phyloP scores from a whole-genome alignment of 371 early-diverging fungal species.

The Mortierella sp. region DNA sequence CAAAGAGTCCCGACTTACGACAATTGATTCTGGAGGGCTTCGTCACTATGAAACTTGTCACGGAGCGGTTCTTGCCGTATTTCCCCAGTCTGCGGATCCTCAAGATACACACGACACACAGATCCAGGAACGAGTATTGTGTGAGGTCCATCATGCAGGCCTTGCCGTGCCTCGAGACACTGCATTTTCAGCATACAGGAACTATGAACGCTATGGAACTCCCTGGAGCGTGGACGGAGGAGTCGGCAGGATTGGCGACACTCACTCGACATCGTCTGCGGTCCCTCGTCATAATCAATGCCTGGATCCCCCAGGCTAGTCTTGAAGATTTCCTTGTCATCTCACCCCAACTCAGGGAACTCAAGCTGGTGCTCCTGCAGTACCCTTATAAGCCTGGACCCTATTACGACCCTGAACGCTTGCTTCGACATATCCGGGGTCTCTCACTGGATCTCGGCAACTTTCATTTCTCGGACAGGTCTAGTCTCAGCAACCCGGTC shows the following conservation, averaged over 20 bases:
- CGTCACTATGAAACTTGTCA: neutral
- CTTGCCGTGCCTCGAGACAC: neutral
- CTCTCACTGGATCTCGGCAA: neutral
- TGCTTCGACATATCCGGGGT: neutral
- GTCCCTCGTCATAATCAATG: neutral
- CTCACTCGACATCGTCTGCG: neutral
- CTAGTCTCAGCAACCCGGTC: neutral
- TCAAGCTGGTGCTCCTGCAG: neutral
- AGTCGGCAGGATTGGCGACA: neutral
- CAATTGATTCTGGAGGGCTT: neutral
- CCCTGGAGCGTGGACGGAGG: neutral
- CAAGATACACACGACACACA: neutral
- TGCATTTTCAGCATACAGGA: neutral
- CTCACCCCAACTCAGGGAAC: neutral
- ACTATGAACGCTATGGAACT: neutral
- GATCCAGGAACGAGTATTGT: neutral
- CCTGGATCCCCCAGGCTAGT: neutral
- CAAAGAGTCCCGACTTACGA: neutral
- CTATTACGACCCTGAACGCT: neutral
- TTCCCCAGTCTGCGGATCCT: neutral
- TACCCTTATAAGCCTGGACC: neutral
- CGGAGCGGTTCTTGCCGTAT: neutral
- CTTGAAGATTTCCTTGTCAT: neutral
- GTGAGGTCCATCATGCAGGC: neutral
- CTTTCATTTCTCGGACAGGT: neutral